phyloP scores from a whole-genome alignment of 495 filamentous ascomycete species.

The Beverwykella pulmonaria region DNA sequence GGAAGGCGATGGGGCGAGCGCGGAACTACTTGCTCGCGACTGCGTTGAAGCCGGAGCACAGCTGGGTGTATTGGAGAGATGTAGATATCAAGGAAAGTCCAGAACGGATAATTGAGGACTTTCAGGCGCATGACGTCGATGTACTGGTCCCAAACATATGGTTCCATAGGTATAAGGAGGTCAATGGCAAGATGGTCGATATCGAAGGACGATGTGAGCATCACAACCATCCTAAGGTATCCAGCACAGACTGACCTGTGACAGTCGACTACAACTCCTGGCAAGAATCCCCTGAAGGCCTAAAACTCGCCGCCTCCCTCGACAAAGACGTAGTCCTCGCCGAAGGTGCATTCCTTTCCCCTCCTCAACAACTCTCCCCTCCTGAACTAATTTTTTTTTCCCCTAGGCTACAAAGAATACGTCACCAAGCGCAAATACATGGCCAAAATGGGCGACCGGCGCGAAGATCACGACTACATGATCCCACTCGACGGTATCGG shows the following conservation, averaged over 20 bases:
- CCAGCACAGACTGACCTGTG: constrained; percentile 10
- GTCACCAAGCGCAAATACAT: constrained; percentile 86
- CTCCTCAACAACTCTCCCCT: not conserved
- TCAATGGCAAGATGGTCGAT: constrained; percentile 62
- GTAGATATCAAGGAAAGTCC: constrained; percentile 95
- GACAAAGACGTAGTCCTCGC: constrained; percentile 79
- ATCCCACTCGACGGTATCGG: constrained; percentile 93
- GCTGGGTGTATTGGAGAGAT: constrained; percentile 99
- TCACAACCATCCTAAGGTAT: not conserved
- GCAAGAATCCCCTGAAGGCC: constrained; percentile 87
- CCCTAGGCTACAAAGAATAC: constrained; percentile 85
- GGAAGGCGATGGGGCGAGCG: constrained; percentile 86
- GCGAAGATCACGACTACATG: constrained; percentile 85
- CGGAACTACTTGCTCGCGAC: constrained; percentile 88
- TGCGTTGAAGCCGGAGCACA: constrained; percentile 87
- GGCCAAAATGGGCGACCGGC: constrained; percentile 86
- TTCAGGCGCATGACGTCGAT: constrained; percentile 89
- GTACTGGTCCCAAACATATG: constrained; percentile 98
- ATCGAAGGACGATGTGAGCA: constrained; percentile 91
- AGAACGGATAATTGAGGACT: constrained; percentile 85
- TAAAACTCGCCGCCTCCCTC: constrained; percentile 70
- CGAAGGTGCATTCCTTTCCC: constrained; percentile 62
- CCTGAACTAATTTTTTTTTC: not conserved
- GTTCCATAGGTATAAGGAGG: constrained; percentile 86
- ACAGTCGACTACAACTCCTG: constrained; percentile 98